Percentiles rank a stretch among this genome's conserved stretches.
phyloP scores from a whole-genome alignment of 495 filamentous ascomycete genomes.

The Penicillium antarcticum region DNA sequence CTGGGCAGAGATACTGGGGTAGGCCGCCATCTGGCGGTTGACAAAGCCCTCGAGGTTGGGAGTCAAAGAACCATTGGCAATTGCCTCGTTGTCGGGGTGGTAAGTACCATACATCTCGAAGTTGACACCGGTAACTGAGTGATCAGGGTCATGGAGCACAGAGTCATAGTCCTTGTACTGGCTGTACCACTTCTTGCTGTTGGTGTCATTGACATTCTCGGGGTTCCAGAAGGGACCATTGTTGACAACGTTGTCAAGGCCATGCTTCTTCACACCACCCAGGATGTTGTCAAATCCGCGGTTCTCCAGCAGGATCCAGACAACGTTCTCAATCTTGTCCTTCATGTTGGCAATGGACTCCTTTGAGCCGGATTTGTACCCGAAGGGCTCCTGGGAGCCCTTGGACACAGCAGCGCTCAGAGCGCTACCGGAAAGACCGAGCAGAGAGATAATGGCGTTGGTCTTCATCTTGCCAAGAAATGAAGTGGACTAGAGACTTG shows the following conservation, averaged over 20 bases:
- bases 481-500: background rate
- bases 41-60: slow-evolving; percentile 45
- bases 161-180: slow-evolving; percentile 42
- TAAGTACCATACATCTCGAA: slow-evolving; percentile 48
- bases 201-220: slow-evolving; percentile 33
- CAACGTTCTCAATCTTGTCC: slow-evolving; percentile 47
- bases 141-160: slow-evolving; percentile 48
- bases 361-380: slow-evolving; percentile 26
- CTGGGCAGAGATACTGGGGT: slow-evolving; percentile 28
- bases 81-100: slow-evolving; percentile 37
- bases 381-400: slow-evolving; percentile 11
- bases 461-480: slow-evolving; percentile 16
- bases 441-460: slow-evolving; percentile 18
- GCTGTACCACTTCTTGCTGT: slow-evolving; percentile 35
- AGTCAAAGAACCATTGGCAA: slow-evolving; percentile 32
- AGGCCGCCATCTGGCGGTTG: slow-evolving; percentile 39
- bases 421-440: slow-evolving; percentile 23
- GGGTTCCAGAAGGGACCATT: slow-evolving; percentile 44
- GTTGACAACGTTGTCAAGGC: slow-evolving; percentile 42
- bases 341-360: slow-evolving; percentile 38
- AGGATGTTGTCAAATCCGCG: slow-evolving; percentile 46
- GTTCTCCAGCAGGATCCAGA: slow-evolving; percentile 45
- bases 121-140: slow-evolving; percentile 49
- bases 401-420: slow-evolving; percentile 16
- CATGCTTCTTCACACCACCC: slow-evolving; percentile 35